These are phyloP conservation scores for Ascochyta lentis DNA, from an alignment of 2,329 filamentous ascomycete species.

Conservation along the genomic window DNA sequence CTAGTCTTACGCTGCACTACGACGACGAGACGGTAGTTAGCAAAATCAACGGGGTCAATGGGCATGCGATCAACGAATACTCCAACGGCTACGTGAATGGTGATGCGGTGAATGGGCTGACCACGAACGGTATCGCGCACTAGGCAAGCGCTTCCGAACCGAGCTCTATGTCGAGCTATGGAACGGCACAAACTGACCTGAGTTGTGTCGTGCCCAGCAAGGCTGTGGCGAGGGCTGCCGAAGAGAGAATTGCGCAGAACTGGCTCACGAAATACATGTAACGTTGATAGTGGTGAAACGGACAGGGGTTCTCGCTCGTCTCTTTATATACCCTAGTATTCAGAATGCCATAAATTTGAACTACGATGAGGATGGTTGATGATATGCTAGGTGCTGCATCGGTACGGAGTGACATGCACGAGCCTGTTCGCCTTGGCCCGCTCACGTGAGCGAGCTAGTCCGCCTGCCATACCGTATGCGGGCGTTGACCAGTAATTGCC, in stretches of 20 bases:
- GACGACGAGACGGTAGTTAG: slow-evolving; percentile 27
- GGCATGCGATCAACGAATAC: slow-evolving; percentile 6
- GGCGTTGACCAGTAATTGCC: background rate
- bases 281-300: background rate
- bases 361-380: background rate
- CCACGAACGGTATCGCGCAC: slow-evolving; percentile 3
- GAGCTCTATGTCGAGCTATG: background rate
- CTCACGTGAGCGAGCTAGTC: background rate
- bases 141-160: background rate
- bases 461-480: background rate
- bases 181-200: background rate
- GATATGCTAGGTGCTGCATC: background rate
- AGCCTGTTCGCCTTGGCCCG: slow-evolving; percentile 1
- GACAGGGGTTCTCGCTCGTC: background rate
- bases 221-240: background rate
- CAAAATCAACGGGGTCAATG: slow-evolving; percentile 11
- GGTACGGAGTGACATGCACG: background rate
- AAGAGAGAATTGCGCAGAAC: background rate
- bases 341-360: background rate
- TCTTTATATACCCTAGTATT: slow-evolving; percentile 5
- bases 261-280: slow-evolving; percentile 8
- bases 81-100: slow-evolving; percentile 16
- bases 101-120: slow-evolving; percentile 13
- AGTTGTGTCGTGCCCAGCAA: background rate
- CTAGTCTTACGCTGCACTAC: slow-evolving; percentile 35